A percentile compares a stretch with the other conserved stretches of the same genome.
phyloP scores from a whole-genome alignment of 495 filamentous ascomycete genomes.

The Cercophora samala region DNA sequence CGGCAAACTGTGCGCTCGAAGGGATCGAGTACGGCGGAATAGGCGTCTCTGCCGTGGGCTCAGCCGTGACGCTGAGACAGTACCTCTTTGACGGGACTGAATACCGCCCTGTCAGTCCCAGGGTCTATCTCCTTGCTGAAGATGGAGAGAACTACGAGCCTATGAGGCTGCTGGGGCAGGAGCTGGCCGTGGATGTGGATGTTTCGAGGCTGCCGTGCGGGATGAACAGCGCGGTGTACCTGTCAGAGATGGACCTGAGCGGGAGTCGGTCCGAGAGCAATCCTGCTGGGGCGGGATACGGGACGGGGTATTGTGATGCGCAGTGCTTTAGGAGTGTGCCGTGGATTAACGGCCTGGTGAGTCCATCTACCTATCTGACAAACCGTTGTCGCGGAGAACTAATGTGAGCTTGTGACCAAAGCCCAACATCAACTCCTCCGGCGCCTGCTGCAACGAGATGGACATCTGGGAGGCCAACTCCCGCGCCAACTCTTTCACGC shows the following conservation, averaged over 20 bases:
- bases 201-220: conserved; percentile 59
- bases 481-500: conserved; percentile 52
- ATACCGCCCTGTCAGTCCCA: conserved; percentile 44
- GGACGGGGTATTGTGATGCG: conserved; percentile 68
- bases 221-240: conserved; percentile 66
- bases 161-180: conserved; percentile 56
- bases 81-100: conserved; percentile 36
- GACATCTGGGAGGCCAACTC: conserved; percentile 65
- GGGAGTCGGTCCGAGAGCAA: conserved; percentile 56
- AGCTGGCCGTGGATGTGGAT: conserved; percentile 64
- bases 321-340: conserved; percentile 54
- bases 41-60: conserved; percentile 46
- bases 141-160: conserved; percentile 56
- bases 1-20: conserved; percentile 50
- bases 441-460: conserved; percentile 61
- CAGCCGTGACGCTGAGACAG: conserved; percentile 43
- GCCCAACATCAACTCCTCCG: conserved; percentile 48
- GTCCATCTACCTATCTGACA: background rate
- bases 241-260: conserved; percentile 58
- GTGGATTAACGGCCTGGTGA: conserved; percentile 55
- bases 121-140: conserved; percentile 59
- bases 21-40: conserved; percentile 43
- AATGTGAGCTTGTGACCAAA: conserved; percentile 6
- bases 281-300: conserved; percentile 60
- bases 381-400: background rate